Conservation (phyloP, 2,329 filamentous ascomycete species). For the Exophiala xenobiotica region DNA sequence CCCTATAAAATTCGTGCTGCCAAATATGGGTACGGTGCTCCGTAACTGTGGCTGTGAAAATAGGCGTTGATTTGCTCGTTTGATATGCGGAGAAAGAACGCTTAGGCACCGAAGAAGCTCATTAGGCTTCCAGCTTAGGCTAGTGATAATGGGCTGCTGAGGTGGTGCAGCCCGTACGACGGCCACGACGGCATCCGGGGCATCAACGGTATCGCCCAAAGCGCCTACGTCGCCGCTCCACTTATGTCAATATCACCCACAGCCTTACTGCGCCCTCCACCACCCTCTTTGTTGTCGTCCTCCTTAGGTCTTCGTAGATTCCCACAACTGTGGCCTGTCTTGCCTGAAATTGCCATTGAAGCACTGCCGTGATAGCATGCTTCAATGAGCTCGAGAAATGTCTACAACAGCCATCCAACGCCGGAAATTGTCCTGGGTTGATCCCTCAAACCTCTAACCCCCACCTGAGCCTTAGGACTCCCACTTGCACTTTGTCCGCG, state of each 20-base stretch:
- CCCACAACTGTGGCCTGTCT: neutral
- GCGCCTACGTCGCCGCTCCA: no score
- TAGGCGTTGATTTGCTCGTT: neutral
- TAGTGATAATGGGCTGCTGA: no score
- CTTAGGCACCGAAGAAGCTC: no score
- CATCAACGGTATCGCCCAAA: no score
- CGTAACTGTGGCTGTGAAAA: neutral
- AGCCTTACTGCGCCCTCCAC: neutral
- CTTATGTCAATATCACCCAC: slow-evolving; percentile 2
- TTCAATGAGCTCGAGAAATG: slow-evolving; percentile 14
- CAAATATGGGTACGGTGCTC: neutral
- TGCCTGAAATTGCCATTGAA: neutral
- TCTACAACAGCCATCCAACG: slow-evolving; percentile 10
- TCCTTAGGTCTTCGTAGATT: neutral
- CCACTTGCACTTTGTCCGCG: slow-evolving; percentile 9
- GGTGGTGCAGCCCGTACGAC: no score
- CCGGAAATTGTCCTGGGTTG: slow-evolving; percentile 20
- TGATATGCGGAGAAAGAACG: neutral
- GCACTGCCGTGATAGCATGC: neutral
- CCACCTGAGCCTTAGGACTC: slow-evolving; percentile 7
- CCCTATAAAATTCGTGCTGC: neutral
- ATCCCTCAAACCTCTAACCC: slow-evolving; percentile 13
- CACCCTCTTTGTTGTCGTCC: slow-evolving; percentile 1
- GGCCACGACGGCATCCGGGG: no score
- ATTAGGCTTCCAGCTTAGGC: no score